Evolutionary conservation across 345 rosid genomes (phyloP), one percentile per base, ranked within the genome.

Genomic region (Gossypium herbaceum): DNA sequence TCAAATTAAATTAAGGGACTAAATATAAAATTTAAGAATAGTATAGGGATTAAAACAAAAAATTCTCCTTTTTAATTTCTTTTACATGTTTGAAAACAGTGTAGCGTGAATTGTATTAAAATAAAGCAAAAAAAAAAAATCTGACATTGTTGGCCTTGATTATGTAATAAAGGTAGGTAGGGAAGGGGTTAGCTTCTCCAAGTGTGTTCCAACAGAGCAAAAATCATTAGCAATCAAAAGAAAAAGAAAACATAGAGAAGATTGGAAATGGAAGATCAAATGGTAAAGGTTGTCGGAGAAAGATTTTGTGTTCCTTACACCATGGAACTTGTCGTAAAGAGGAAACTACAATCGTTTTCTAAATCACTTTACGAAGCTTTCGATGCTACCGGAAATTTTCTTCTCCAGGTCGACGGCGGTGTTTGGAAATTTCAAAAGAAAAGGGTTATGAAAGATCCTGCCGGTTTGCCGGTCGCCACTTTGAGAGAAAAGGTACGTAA

Each of bases 401-500:
- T 88, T n/a, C 88, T 92, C 2, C 86, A 87, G 47, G 79, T 88
- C 16, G 93, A 90, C 69, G 94, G 93, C 16, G 84, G 85, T 9
- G 79, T 88, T 67, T 88, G 92, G 91, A 88, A 84, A 10, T 59
- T 87, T 25, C 77, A 75, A 3, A 87, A 78, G 78, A 92, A 85
- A 78, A 77, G 93, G 63, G 76, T 82, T 73, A 75, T 90, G 81
- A 83, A 86, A 7, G 92, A 90, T 77, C 90, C 97, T 10, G 80
- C 91, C 3, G 94, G 94, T 65, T 85, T 92, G 66, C 85, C 92
- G n/a, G 73, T 89, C 71, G 82, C 88, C 58, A 84, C 94, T 2
- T 44, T 91, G 82, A 82, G 86, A n/a, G 87, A 82, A 70, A 89
- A 87, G 94, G 97, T 89, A 19, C 3, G 27, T 3, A 55, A 55